These are phyloP conservation scores for Daldinia concentrica DNA, from an alignment of 495 filamentous ascomycete species.

Conservation along the genomic window DNA sequence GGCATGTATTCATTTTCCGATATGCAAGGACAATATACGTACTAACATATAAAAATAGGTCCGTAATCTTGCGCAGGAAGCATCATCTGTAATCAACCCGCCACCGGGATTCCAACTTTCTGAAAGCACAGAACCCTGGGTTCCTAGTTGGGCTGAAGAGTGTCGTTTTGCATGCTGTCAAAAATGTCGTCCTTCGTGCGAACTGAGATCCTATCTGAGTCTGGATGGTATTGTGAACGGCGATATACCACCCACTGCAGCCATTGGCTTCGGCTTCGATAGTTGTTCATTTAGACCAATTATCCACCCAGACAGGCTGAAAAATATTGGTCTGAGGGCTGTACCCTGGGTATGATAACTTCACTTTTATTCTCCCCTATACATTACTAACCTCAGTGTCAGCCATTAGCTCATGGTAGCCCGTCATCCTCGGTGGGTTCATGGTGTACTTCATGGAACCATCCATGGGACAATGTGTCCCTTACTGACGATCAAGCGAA, in stretches of 20 bases:
- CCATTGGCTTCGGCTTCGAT: slow-evolving; percentile 56
- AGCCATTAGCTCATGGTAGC: slow-evolving; percentile 7
- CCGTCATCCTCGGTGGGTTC: slow-evolving; percentile 1
- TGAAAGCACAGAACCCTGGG: slow-evolving; percentile 47
- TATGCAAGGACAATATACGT: neutral
- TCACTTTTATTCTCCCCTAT: neutral
- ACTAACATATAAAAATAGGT: slow-evolving; percentile 18
- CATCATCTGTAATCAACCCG: neutral
- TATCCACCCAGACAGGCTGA: slow-evolving; percentile 45
- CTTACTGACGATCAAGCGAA: neutral
- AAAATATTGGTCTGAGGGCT: slow-evolving; percentile 50
- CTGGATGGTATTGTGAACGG: slow-evolving; percentile 59
- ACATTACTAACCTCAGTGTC: slow-evolving; percentile 17
- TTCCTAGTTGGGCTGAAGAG: slow-evolving; percentile 49
- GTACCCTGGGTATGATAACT: slow-evolving; percentile 47
- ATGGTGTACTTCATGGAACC: neutral
- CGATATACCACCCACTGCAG: slow-evolving; percentile 53
- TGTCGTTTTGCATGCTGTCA: slow-evolving; percentile 65
- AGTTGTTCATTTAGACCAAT: slow-evolving; percentile 41
- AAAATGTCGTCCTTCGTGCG: slow-evolving; percentile 56
- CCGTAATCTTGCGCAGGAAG: slow-evolving; percentile 2
- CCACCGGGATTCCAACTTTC: slow-evolving; percentile 26
- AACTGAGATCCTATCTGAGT: slow-evolving; percentile 56
- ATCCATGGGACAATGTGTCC: neutral
- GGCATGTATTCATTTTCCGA: slow-evolving; percentile 24